phyloP scores from a whole-genome alignment of 2,329 filamentous ascomycete genomes.

The Aspergillus proliferans region DNA sequence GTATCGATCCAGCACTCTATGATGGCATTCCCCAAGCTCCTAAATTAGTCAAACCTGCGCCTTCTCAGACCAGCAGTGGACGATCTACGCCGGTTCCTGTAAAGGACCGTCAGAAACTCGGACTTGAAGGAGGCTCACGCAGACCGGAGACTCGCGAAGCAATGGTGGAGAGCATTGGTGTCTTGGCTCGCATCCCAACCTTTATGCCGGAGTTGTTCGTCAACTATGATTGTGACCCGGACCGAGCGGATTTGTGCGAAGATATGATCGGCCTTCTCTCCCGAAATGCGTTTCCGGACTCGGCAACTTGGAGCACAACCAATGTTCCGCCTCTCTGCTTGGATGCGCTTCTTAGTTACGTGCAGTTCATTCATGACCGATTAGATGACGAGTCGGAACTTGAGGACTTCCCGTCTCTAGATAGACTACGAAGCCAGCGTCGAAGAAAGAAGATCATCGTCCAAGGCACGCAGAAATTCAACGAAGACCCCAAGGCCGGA shows the following conservation, averaged over 20 bases:
- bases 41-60: conserved; percentile 73
- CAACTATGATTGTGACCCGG: conserved; percentile 95
- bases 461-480: conserved; percentile 82
- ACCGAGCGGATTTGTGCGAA: conserved; percentile 85
- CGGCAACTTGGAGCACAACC: conserved; percentile 96
- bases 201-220: conserved; percentile 95
- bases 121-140: conserved; percentile 81
- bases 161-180: conserved; percentile 95
- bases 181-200: conserved; percentile 82
- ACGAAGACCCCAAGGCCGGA: conserved; percentile 85
- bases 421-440: conserved; percentile 63
- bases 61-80: conserved; percentile 70
- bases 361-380: conserved; percentile 86
- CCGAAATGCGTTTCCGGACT: conserved; percentile 91
- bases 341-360: conserved; percentile 81
- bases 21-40: conserved; percentile 88
- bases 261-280: conserved; percentile 91
- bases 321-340: conserved; percentile 93
- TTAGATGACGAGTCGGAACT: conserved; percentile 62
- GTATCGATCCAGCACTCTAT: conserved; percentile 87
- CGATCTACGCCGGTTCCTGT: conserved; percentile 84
- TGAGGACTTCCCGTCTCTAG: conserved; percentile 62
- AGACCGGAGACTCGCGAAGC: conserved; percentile 95
- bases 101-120: conserved; percentile 85
- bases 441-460: conserved; percentile 82